Conservation (phyloP, 176 grass and related monocot genomes). For the Rhipidocladum racemiflorum region DNA sequence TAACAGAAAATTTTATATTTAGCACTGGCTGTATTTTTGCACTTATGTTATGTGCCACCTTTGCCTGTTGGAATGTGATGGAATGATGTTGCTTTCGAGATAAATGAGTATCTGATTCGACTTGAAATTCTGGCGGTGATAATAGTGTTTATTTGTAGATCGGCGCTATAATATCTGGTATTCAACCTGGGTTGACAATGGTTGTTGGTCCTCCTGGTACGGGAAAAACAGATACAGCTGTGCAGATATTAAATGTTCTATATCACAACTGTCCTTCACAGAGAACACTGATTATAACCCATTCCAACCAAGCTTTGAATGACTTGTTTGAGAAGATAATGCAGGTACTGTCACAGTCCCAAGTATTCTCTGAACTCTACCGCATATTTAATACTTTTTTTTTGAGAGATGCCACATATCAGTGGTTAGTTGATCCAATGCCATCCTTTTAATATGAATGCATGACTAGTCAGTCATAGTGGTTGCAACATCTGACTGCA, state of each 20-base stretch:
- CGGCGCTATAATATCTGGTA: constrained; percentile 91
- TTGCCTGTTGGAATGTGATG: constrained; percentile 10
- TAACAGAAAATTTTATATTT: not conserved
- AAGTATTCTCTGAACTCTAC: constrained; percentile 3
- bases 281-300: constrained; percentile 96
- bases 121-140: constrained; percentile 24
- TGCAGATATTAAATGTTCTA: constrained; percentile 98
- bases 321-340: constrained; percentile 99
- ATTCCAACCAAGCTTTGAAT: constrained; percentile 98
- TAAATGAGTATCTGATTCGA: constrained; percentile 11
- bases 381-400: not conserved
- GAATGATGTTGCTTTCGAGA: not conserved
- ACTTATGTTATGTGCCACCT: not conserved
- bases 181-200: constrained; percentile 95
- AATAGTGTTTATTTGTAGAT: constrained; percentile 57
- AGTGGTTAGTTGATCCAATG: constrained; percentile 16
- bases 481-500: constrained; percentile 5
- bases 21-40: not conserved
- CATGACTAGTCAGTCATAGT: not conserved
- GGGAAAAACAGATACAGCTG: constrained; percentile 97
- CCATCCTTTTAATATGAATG: not conserved
- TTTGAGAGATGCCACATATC: not conserved
- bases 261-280: constrained; percentile 99
- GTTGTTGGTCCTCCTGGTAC: constrained; percentile 99
- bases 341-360: constrained; percentile 57